Base-by-base conservation (phyloP, 192 early-diverging fungal genomes). In the Umbelopsis ramanniana region DNA sequence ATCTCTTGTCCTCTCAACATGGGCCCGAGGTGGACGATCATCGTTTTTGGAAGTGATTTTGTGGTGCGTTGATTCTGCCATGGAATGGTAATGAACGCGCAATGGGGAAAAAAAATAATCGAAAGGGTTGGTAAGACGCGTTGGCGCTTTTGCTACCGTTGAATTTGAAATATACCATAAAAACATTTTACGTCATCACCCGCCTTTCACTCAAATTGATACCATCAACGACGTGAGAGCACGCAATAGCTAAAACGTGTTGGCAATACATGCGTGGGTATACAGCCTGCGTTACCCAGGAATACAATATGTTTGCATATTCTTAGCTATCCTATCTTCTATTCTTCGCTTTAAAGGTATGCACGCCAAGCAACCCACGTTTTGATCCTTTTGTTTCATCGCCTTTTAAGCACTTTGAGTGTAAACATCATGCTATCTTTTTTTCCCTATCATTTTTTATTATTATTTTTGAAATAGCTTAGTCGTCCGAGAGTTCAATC, bases 1-100 rank as follows among this genome's bases (percentile, higher is more conserved):
- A 63, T 63, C 57, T 37, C 57, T 63, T 26, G 57, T 63, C 17
- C 57, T 63, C 33, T 63, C 57, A 12, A 63, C 33, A n/a, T 63
- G 57, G 17, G 35, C 57, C 3, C 57, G 57, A 37, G 57, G 33
- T 37, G 57, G 57, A 29, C 35, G 23, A 2, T 63, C 57, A 29
- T 17, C 17, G 12, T 5, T 35, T 19, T 37, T 19, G 12, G 33
- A 29, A 8, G 14, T 63, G 57, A 11, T 37, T 63, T 63, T 22
- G 11, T 37, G 26, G 12, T 63, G 57, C 11, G 17, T 63, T 35
- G 33, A 37, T 14, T 63, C 57, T 15, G 57, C 33, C 57, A 63
- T 63, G 57, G 15, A n/a, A 37, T 63, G 33, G 29, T 12, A 26
- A 37, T 17, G 12, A 37, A 14, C 57, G 26, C 33, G 15, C 7